Conservation (phyloP, 768 basidiomycete genomes). For the Pseudohyphozyma bogoriensis region DNA sequence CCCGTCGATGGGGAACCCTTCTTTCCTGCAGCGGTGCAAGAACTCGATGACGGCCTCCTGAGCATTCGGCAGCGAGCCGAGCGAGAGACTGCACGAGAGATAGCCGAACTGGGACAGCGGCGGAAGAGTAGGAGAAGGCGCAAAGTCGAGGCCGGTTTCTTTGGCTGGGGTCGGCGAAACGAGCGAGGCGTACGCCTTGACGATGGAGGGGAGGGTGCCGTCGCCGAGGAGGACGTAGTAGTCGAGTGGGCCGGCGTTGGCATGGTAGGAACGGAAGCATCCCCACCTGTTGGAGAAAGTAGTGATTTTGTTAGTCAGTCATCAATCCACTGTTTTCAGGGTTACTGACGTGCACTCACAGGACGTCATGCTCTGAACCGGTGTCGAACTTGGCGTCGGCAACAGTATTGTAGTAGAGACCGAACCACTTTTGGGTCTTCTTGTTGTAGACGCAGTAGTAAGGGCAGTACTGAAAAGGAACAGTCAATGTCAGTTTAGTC, state of each 20-base stretch:
- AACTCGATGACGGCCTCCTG: neutral
- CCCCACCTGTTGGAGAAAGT: neutral
- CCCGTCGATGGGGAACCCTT: slow-evolving; percentile 4
- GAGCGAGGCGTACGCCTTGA: slow-evolving; percentile 2
- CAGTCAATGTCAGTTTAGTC: neutral
- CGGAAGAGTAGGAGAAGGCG: neutral
- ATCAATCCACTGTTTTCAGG: no score
- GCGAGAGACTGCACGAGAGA: neutral
- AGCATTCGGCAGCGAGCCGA: neutral
- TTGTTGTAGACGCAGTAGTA: slow-evolving; percentile 4
- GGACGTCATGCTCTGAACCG: neutral
- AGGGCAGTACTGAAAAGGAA: neutral
- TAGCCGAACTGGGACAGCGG: slow-evolving; percentile 4
- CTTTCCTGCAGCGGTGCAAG: neutral
- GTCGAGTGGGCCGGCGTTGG: slow-evolving; percentile 2
- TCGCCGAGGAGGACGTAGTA: slow-evolving; percentile 1
- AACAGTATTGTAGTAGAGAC: neutral
- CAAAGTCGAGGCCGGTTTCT: no score
- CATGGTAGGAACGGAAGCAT: neutral
- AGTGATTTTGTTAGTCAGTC: no score
- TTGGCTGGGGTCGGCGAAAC: neutral
- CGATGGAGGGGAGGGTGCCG: neutral
- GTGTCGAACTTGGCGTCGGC: neutral
- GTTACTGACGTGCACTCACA: no score
- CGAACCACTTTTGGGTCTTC: neutral